Base-by-base conservation (phyloP, 2,329 filamentous ascomycete species). In the Knoxdaviesia proteae region DNA sequence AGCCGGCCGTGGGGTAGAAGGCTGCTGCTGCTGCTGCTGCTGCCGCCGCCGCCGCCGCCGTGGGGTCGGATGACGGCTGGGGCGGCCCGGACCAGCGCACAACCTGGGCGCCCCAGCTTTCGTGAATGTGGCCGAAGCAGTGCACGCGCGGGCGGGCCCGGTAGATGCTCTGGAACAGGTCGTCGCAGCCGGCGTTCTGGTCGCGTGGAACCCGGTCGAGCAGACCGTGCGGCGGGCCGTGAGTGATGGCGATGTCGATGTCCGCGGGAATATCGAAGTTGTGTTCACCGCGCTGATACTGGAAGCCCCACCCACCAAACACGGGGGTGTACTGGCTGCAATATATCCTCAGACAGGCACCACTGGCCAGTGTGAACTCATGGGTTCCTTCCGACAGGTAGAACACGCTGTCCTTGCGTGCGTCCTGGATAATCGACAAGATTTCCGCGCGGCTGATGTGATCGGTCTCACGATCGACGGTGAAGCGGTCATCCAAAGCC, bases 321-420 rank as follows among this genome's bases (percentile, higher is more conserved):
- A 55, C 55, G 3, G 64, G 64, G 0, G 63, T 68, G 42, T 56
- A 63, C 5, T 63, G 61, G 39, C 63, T 68, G 6, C 62, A 60
- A 39, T 65, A 69, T 4, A 68, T 46, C 1, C 46, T 61, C 3
- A 68, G 45, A 0, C 36, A 43, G 0, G 63, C 60, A 6, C 63
- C 61, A 42, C 65, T 69, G 0, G 47, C 7, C 0, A 69, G 53
- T 0, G 2, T 40, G 41, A 69, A 61, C 0, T 42, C 43, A 44
- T 67, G 54, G 0, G 48, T 55, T 4, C 65, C 64, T 48, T 69
- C 61, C 6, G 62, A 54, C 0, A 68, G 47, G 5, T 67, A 6
- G 64, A 20, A 20, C 20, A 20, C 20, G 20, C 20, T 20, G 20
- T 20, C 20, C 20, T 20, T 20, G 20, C 20, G 20, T 20, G 20